Evolutionary conservation across 192 early-diverging fungal genomes (phyloP).

Genomic region (Rhizoclosmatium globosum): DNA sequence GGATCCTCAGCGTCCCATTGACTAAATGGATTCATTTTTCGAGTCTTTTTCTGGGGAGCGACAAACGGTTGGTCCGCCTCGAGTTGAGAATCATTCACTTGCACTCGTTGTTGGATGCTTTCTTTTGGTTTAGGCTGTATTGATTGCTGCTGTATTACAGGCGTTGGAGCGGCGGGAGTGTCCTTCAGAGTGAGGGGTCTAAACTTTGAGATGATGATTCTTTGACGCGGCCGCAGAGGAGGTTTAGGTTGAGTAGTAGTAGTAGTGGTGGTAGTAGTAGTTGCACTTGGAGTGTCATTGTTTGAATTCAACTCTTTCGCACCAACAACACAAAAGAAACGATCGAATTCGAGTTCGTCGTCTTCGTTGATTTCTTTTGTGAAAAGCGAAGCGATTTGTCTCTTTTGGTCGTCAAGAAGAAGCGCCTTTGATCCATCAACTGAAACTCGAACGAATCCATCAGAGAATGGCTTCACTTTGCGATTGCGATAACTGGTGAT

Average conservation of each 20-base stretch:
- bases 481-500: slow-evolving; percentile 11
- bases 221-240: not conserved
- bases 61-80: too few relatives aligned
- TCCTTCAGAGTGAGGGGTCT: not conserved
- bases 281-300: not conserved
- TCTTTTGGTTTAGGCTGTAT: too few relatives aligned
- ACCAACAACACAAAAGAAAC: slow-evolving; percentile 7
- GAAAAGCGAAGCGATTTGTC: slow-evolving; percentile 3
- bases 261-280: not conserved
- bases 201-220: not conserved
- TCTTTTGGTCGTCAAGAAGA: slow-evolving; percentile 16
- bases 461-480: slow-evolving; percentile 22
- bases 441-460: slow-evolving; percentile 10
- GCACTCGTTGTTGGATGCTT: too few relatives aligned
- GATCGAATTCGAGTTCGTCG: slow-evolving; percentile 23
- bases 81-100: too few relatives aligned
- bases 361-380: not conserved
- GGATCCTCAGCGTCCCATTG: too few relatives aligned
- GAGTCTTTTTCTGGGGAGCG: too few relatives aligned
- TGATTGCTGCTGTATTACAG: too few relatives aligned
- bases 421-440: not conserved
- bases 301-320: not conserved
- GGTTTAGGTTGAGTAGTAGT: not conserved
- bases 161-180: not conserved
- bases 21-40: too few relatives aligned